Base-by-base conservation (phyloP, 2,329 filamentous ascomycete species). In the Diaporthe aspalathi region DNA sequence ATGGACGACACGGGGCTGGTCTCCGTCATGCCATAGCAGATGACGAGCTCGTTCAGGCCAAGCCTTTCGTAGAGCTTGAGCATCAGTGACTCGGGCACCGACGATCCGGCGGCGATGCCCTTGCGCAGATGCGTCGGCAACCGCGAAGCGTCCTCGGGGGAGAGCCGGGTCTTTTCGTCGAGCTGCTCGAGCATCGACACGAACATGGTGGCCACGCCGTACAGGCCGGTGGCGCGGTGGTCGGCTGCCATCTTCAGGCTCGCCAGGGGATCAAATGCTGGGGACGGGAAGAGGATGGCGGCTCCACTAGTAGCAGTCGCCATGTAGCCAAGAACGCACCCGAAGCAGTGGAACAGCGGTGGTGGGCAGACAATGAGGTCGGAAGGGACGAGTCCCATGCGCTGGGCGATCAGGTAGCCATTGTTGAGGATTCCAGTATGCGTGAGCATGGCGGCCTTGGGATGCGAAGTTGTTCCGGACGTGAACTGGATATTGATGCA, bases 11-110 rank as follows among this genome's bases (percentile, higher is more conserved):
- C 92, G 50, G 92, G 92, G 62, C 86, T 88, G 1, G 95, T 98
- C 82, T 98, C 95, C 1, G 95, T 98, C 94, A 97, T 97, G 73
- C 95, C 95, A 80, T 98, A 98, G 84, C 95, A 97, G 74, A 97
- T 98, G 0, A 95, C 95, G 27, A 98, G 83, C 70, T 97, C 93
- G 0, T 87, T 89, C 22, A 98, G 84, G 62, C 96, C 96, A 11
- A 98, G 85, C 1, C 84, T 86, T 29, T 86, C 86, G 79, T 95
- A 92, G 8, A 98, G 83, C 72, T 89, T 90, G 22, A 87, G 86
- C 93, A 97, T 97, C 35, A 98, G 85, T 67, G 93, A 88, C 24
- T 92, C 89, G 0, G 96, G 95, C 1, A 98, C 92, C n/a, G 90
- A 93, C 69, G 89, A 93, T 0, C 96, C 96, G 0, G 95, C 94